A percentile compares a stretch with the other conserved stretches of the same genome.
These are phyloP conservation scores for Aspergillus sp. DNA, from an alignment of 2,329 filamentous ascomycete species.

Conservation along the genomic window DNA sequence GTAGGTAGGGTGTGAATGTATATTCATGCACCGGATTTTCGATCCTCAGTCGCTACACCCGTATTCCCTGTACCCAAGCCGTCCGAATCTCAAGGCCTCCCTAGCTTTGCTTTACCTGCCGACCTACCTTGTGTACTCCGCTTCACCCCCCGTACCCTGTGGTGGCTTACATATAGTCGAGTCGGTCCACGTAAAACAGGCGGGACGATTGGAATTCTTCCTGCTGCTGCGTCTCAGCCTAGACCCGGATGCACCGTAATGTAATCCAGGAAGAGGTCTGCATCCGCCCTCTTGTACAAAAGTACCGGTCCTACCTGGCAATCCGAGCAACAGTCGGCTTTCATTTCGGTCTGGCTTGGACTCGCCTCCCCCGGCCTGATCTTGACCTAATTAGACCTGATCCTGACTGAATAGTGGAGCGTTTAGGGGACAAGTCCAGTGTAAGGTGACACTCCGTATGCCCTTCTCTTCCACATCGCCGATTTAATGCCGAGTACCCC, in stretches of 20 bases:
- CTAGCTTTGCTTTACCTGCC: neutral
- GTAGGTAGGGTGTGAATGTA: neutral
- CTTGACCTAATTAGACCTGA: neutral
- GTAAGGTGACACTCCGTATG: neutral
- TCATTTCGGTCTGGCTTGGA: neutral
- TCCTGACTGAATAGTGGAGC: neutral
- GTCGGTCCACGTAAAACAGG: neutral
- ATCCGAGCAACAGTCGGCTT: neutral
- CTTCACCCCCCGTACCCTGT: neutral
- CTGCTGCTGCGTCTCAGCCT: neutral
- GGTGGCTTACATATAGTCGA: neutral
- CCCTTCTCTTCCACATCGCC: neutral
- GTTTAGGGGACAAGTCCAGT: neutral
- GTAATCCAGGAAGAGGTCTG: neutral
- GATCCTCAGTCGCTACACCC: neutral
- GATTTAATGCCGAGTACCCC: neutral
- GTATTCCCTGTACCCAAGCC: neutral
- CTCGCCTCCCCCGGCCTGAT: neutral
- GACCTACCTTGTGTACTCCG: neutral
- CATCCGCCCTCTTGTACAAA: neutral
- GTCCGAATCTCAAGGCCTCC: neutral
- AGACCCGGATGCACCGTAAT: neutral
- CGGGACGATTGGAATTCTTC: neutral
- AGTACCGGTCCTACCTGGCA: neutral
- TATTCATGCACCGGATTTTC: neutral